Conservation (phyloP, 2,329 filamentous ascomycete species). For the Mollisiaceae sp. region DNA sequence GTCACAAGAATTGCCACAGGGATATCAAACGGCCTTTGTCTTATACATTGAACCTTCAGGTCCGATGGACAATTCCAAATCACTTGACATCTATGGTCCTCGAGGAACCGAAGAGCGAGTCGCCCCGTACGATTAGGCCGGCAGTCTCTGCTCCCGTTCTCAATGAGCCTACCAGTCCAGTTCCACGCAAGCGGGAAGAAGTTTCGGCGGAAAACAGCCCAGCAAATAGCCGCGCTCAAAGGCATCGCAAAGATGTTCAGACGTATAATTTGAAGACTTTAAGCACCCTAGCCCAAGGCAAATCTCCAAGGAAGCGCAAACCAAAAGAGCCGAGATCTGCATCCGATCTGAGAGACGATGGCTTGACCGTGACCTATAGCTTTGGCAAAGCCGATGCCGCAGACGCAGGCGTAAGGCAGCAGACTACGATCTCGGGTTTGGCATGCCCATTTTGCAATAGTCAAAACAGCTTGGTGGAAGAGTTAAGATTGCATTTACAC, state of each 20-base stretch:
- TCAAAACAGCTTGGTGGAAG: constrained; percentile 26
- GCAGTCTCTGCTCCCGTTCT: background rate
- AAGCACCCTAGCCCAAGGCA: constrained; percentile 62
- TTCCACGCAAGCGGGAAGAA: constrained; percentile 16
- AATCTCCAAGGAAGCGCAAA: constrained; percentile 53
- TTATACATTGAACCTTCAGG: constrained; percentile 27
- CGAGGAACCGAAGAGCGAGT: constrained; percentile 11
- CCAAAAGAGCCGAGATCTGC: constrained; percentile 41
- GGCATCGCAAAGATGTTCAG: constrained; percentile 31
- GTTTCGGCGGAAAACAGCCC: constrained; percentile 24
- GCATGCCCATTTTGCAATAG: constrained; percentile 37
- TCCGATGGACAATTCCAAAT: constrained; percentile 36
- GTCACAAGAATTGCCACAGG: constrained; percentile 9
- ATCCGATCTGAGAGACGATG: constrained; percentile 32
- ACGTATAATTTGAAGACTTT: constrained; percentile 65
- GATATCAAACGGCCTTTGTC: constrained; percentile 15
- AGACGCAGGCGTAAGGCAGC: constrained; percentile 31
- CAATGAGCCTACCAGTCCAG: constrained; percentile 15
- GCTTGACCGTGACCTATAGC: constrained; percentile 34
- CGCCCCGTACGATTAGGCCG: background rate
- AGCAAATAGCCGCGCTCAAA: constrained; percentile 30
- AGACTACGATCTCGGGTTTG: constrained; percentile 31
- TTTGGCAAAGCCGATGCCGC: constrained; percentile 34
- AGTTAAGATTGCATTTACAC: constrained; percentile 35
- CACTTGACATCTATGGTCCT: constrained; percentile 12